phyloP scores from a whole-genome alignment of 441 rosid species.

The Rhodomyrtus psidioides region DNA sequence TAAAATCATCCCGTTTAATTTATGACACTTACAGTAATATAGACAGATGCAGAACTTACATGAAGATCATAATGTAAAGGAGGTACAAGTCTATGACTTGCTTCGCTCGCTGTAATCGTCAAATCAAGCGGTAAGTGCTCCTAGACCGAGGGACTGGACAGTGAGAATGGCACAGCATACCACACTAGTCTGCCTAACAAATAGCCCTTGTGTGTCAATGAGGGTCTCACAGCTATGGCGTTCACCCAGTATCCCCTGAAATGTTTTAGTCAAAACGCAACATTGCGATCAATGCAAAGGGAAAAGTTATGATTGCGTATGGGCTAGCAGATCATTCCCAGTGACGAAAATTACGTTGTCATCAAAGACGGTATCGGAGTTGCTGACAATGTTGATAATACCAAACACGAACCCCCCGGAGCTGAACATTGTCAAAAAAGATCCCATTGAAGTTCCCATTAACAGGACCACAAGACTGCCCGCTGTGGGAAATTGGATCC shows the following conservation, averaged over 20 bases:
- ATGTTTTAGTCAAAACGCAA: not conserved
- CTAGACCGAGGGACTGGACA: constrained; percentile 83
- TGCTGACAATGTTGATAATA: constrained; percentile 77
- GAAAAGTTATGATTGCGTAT: not conserved
- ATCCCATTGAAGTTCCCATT: constrained; percentile 70
- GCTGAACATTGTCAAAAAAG: constrained; percentile 84
- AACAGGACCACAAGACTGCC: constrained; percentile 88
- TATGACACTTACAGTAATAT: not conserved
- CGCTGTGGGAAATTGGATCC: constrained; percentile 60
- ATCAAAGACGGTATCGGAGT: constrained; percentile 84
- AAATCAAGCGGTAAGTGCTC: constrained; percentile 92
- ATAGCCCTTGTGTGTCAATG: constrained; percentile 91
- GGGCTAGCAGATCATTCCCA: not conserved
- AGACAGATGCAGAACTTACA: constrained; percentile 33
- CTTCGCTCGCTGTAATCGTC: constrained; percentile 63
- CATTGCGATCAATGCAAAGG: not conserved
- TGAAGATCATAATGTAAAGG: constrained; percentile 89
- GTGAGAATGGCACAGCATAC: constrained; percentile 92
- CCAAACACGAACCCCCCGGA: constrained; percentile 92
- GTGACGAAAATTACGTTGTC: constrained; percentile 52
- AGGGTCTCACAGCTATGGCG: constrained; percentile 94
- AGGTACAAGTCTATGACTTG: constrained; percentile 74
- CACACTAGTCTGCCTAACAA: constrained; percentile 87
- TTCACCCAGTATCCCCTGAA: constrained; percentile 91
- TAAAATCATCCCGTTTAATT: not conserved